phyloP scores from a whole-genome alignment of 176 grass and related monocot species.

The Bothriochloa decipiens region DNA sequence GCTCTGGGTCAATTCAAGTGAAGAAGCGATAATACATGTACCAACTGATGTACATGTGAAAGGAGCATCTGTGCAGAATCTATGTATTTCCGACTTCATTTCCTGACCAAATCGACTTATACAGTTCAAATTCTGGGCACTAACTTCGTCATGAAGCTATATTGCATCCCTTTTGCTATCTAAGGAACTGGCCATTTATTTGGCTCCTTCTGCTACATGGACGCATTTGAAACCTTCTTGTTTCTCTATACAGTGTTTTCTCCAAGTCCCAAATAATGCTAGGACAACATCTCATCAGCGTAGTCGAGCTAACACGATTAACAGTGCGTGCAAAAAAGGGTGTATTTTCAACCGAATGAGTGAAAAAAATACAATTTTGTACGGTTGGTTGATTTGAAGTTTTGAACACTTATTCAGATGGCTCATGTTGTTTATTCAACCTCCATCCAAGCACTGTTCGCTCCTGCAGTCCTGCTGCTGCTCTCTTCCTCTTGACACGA shows the following conservation, averaged over 20 bases:
- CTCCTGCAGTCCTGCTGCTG: too few species aligned
- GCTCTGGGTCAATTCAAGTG: constrained; percentile 17
- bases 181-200: constrained; percentile 49
- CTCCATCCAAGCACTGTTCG: too few species aligned
- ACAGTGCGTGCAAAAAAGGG: too few species aligned
- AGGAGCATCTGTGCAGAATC: constrained; percentile 17
- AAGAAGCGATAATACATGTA: constrained; percentile 24
- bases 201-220: constrained; percentile 59
- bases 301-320: too few species aligned
- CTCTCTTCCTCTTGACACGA: background rate
- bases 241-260: constrained; percentile 55
- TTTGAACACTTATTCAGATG: too few species aligned
- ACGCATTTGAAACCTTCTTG: constrained; percentile 75
- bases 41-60: constrained; percentile 7
- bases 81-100: background rate
- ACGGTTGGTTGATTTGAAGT: too few species aligned
- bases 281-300: too few species aligned
- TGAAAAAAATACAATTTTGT: too few species aligned
- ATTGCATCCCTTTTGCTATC: too few species aligned
- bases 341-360: too few species aligned
- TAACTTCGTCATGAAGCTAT: constrained; percentile 87
- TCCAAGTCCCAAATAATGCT: too few species aligned
- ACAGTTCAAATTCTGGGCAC: constrained; percentile 39
- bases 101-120: background rate
- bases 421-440: too few species aligned